Conservation (phyloP, 2,329 filamentous ascomycete species). For the Fusarium fujikuroi region DNA sequence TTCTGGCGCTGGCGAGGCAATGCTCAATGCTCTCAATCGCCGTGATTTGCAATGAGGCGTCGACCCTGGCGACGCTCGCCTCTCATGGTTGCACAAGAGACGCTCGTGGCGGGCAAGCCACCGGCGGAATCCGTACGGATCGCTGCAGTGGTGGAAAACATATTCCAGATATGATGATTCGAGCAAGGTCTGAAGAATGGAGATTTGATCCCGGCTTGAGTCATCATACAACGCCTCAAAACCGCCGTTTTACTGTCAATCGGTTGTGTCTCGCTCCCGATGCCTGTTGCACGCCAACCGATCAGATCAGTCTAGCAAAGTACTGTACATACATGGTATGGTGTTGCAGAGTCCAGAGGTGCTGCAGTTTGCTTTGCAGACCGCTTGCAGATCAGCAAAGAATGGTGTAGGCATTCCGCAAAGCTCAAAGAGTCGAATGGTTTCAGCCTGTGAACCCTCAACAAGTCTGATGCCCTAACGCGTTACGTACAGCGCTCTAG, state of each 20-base stretch:
- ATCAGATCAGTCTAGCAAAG: conserved; percentile 15
- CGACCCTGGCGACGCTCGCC: conserved; percentile 22
- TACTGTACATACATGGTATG: background rate
- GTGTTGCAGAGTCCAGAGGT: conserved; percentile 28
- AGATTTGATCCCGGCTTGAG: conserved; percentile 6
- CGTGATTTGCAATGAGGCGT: conserved; percentile 33
- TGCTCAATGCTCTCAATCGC: conserved; percentile 10
- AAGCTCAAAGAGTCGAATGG: conserved; percentile 30
- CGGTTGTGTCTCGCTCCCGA: conserved; percentile 13
- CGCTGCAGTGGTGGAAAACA: conserved; percentile 18
- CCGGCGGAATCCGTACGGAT: conserved; percentile 17
- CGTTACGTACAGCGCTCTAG: conserved; percentile 35
- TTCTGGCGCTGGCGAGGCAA: conserved; percentile 20
- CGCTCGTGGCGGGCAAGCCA: conserved; percentile 33
- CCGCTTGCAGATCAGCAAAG: conserved; percentile 40
- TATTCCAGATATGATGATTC: conserved; percentile 15
- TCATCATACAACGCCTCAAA: conserved; percentile 21
- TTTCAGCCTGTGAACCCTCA: conserved; percentile 40
- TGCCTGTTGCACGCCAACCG: conserved; percentile 14
- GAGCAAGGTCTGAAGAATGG: conserved; percentile 3
- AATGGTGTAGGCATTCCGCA: conserved; percentile 30
- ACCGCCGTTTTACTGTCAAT: conserved; percentile 23
- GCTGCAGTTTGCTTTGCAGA: conserved; percentile 28
- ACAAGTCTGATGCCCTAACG: conserved; percentile 33
- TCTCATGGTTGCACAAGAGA: conserved; percentile 30